Conservation (phyloP, 805 yeast species). For the Wickerhamiella siamensis region DNA sequence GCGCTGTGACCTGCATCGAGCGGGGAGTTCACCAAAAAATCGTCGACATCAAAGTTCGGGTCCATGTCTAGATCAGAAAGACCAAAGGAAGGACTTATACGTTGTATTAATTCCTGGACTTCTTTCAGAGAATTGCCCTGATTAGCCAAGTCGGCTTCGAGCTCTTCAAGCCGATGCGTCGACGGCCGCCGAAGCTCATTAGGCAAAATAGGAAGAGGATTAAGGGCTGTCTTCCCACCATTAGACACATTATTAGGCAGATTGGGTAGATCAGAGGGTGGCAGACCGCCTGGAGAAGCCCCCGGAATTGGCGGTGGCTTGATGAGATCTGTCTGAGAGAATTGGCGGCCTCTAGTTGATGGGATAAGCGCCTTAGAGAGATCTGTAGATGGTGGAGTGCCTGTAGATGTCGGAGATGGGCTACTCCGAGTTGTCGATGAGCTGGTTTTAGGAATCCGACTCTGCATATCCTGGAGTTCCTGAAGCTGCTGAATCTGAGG, state of each 20-base stretch:
- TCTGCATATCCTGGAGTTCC: constrained; percentile 18
- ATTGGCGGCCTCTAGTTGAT: constrained; percentile 10
- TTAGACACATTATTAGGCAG: neutral
- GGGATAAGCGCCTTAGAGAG: constrained; percentile 13
- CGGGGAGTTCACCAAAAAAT: constrained; percentile 11
- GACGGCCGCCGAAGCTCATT: constrained; percentile 6
- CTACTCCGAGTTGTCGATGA: neutral
- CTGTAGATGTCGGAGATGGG: neutral
- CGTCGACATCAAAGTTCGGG: constrained; percentile 16
- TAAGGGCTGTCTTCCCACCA: neutral
- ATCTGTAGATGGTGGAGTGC: neutral
- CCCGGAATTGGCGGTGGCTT: too few relatives aligned
- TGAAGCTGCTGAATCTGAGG: constrained; percentile 13
- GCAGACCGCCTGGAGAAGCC: too few relatives aligned
- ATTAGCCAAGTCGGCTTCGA: constrained; percentile 8
- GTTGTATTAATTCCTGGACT: constrained; percentile 14
- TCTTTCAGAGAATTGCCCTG: constrained; percentile 10
- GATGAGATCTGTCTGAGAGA: too few relatives aligned
- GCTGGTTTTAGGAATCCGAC: constrained; percentile 11
- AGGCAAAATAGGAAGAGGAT: neutral
- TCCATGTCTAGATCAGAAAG: neutral
- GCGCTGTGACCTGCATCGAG: too few relatives aligned
- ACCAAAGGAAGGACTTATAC: constrained; percentile 1
- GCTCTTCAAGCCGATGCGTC: constrained; percentile 11
- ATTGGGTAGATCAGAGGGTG: neutral